These are phyloP conservation scores for Rubroshorea leprosula DNA, from an alignment of 345 rosid species.

Conservation along the genomic window DNA sequence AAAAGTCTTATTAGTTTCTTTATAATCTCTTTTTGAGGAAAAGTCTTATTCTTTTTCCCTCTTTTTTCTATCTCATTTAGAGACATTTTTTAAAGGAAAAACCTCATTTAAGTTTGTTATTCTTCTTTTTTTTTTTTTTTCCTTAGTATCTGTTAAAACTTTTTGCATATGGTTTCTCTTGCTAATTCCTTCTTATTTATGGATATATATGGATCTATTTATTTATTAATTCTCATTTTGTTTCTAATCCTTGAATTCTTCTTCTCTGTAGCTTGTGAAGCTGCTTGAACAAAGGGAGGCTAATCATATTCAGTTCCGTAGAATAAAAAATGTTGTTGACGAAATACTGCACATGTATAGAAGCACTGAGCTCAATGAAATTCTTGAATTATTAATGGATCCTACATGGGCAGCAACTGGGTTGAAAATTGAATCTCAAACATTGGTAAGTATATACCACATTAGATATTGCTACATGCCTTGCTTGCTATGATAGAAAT, in stretches of 20 bases:
- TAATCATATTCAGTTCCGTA: slow-evolving; percentile 87
- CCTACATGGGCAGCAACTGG: slow-evolving; percentile 97
- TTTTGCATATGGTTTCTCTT: not conserved
- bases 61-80: not conserved
- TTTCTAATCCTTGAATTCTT: slow-evolving; percentile 16
- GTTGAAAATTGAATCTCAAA: slow-evolving; percentile 75
- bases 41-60: not conserved
- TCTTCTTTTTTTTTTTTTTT: not conserved
- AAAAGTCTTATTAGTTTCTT: not conserved
- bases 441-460: slow-evolving; percentile 44
- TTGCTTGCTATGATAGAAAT: not conserved
- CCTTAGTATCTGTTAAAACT: not conserved
- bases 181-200: not conserved
- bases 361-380: slow-evolving; percentile 56
- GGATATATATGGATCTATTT: too few relatives aligned
- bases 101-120: not conserved
- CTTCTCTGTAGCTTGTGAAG: slow-evolving; percentile 78
- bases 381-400: slow-evolving; percentile 73
- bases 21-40: not conserved
- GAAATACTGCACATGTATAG: slow-evolving; percentile 70
- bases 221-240: slow-evolving; percentile 7
- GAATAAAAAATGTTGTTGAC: slow-evolving; percentile 79
- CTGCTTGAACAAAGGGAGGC: slow-evolving; percentile 88
- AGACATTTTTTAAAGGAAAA: not conserved
- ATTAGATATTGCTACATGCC: not conserved